A percentile compares a stretch with the other conserved stretches of the same genome.
Conservation (phyloP, 768 basidiomycete genomes). For the Suillus cothurnatus region DNA sequence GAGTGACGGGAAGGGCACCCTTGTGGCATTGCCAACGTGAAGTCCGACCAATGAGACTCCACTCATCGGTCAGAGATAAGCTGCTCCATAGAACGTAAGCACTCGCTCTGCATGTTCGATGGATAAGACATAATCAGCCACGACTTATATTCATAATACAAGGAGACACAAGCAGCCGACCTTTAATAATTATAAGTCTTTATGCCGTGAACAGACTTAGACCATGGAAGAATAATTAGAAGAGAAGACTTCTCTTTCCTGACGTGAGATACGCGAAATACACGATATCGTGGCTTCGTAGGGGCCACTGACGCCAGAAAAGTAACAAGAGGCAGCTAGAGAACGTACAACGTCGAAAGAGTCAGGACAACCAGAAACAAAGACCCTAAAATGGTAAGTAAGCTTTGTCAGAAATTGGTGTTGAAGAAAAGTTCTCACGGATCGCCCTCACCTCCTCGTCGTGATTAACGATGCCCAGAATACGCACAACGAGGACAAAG, state of each 20-base stretch:
- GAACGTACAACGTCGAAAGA: constrained; percentile 2
- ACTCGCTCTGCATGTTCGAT: background rate
- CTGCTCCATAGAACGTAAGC: background rate
- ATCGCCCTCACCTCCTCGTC: background rate
- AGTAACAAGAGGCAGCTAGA: constrained; percentile 9
- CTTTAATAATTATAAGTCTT: background rate
- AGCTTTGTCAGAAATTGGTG: constrained; percentile 17
- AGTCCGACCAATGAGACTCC: background rate
- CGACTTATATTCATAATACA: background rate
- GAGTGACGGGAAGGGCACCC: background rate
- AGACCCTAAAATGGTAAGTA: constrained; percentile 13
- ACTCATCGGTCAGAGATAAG: background rate
- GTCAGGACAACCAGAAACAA: constrained; percentile 4
- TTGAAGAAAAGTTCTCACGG: constrained; percentile 21
- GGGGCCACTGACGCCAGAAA: constrained; percentile 1
- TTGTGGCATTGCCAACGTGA: background rate
- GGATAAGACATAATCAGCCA: no score
- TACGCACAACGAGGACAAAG: constrained; percentile 90
- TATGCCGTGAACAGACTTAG: background rate
- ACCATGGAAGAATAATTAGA: background rate
- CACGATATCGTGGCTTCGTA: background rate
- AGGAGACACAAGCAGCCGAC: background rate
- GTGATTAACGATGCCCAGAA: constrained; percentile 79
- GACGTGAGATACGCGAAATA: background rate
- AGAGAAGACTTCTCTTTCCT: constrained; percentile 2